These are phyloP conservation scores for Onygena corvina DNA, from an alignment of 2,329 filamentous ascomycete genomes.

Conservation along the genomic window DNA sequence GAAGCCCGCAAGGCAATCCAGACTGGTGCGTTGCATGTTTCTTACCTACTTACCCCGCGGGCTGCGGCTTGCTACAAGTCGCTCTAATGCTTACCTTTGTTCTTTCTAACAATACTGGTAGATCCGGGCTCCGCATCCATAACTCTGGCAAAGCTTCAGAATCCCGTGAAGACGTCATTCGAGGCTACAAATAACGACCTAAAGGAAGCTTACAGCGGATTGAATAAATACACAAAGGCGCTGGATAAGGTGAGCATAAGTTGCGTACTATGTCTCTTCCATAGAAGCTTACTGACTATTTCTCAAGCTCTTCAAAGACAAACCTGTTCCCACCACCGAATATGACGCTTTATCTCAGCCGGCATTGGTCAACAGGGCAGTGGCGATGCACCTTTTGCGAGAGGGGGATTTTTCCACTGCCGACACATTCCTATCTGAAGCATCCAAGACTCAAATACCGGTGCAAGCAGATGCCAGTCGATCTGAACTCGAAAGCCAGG, in stretches of 20 bases:
- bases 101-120: constrained; percentile 26
- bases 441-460: constrained; percentile 36
- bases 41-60: not conserved
- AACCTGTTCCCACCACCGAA: constrained; percentile 60
- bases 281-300: not conserved
- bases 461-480: constrained; percentile 22
- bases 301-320: constrained; percentile 52
- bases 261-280: not conserved
- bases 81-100: not conserved
- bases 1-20: constrained; percentile 62
- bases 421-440: constrained; percentile 69
- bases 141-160: constrained; percentile 72
- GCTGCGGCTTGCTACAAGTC: not conserved
- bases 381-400: constrained; percentile 89
- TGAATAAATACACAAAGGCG: constrained; percentile 73
- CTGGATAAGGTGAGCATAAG: constrained; percentile 56
- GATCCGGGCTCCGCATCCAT: constrained; percentile 60
- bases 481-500: constrained; percentile 25
- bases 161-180: constrained; percentile 67
- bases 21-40: constrained; percentile 39
- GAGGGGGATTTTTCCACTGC: constrained; percentile 89
- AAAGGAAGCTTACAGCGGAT: constrained; percentile 68
- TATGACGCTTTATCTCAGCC: constrained; percentile 70
- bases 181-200: constrained; percentile 69
- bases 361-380: constrained; percentile 75